These are phyloP conservation scores for Calonectria honghensis DNA, from an alignment of 2,329 filamentous ascomycete genomes.

Conservation along the genomic window DNA sequence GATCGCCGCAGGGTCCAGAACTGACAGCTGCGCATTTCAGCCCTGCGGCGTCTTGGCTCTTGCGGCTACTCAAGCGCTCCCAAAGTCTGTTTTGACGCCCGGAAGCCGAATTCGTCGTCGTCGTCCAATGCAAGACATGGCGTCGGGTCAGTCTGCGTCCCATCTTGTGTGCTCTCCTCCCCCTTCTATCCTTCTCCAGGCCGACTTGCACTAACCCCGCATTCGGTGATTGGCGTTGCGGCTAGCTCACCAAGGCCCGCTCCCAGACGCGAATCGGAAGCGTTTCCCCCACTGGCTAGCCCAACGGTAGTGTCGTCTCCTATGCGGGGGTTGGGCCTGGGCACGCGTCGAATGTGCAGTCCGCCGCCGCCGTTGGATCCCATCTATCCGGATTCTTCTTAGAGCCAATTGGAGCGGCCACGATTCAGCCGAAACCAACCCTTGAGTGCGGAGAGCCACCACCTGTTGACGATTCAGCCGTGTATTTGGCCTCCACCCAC, in stretches of 20 bases:
- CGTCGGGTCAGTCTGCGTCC: background rate
- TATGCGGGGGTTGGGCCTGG: slow-evolving; percentile 10
- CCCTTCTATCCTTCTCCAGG: background rate
- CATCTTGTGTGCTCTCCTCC: background rate
- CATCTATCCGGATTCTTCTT: background rate
- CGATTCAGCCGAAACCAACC: background rate
- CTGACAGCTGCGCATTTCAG: background rate
- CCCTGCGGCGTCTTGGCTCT: background rate
- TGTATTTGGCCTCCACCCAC: background rate
- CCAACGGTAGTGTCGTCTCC: background rate
- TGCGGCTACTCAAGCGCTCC: background rate
- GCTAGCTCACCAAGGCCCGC: background rate
- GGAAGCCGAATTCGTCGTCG: background rate
- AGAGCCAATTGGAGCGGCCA: background rate
- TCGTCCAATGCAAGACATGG: background rate
- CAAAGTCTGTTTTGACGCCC: background rate
- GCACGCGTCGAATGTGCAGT: background rate
- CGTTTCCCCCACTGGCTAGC: slow-evolving; percentile 15
- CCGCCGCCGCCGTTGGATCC: background rate
- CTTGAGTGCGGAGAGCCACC: background rate
- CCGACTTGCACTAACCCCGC: background rate
- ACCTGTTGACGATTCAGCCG: background rate
- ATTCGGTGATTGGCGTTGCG: background rate
- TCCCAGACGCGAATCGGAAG: slow-evolving; percentile 8
- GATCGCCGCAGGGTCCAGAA: background rate